These are phyloP conservation scores for Bertia moriformis DNA, from an alignment of 2,329 filamentous ascomycete species.

Conservation along the genomic window DNA sequence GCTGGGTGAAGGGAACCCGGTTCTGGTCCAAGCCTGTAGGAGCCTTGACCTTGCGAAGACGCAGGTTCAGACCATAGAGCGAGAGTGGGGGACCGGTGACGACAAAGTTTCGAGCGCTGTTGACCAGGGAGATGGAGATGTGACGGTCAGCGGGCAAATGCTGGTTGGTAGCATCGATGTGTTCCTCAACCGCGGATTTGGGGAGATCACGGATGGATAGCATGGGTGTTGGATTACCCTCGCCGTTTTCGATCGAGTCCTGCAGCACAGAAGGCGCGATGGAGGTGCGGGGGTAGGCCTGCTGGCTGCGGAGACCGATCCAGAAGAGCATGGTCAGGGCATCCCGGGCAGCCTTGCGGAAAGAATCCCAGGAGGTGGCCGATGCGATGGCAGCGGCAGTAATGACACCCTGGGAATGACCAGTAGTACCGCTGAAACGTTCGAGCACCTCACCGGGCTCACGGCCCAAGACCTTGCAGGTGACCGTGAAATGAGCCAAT, in stretches of 20 bases:
- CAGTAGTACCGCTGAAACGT: constrained; percentile 11
- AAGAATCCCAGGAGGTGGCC: constrained; percentile 16
- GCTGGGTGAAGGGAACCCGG: constrained; percentile 14
- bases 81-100: constrained; percentile 13
- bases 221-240: constrained; percentile 14
- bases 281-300: constrained; percentile 6
- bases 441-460: constrained; percentile 14
- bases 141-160: constrained; percentile 9
- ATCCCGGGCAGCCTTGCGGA: constrained; percentile 10
- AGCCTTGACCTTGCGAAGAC: constrained; percentile 11
- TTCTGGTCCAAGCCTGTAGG: constrained; percentile 9
- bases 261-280: constrained; percentile 3
- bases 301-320: constrained; percentile 14
- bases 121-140: constrained; percentile 12
- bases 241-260: constrained; percentile 6
- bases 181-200: constrained; percentile 6
- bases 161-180: constrained; percentile 10
- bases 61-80: constrained; percentile 11
- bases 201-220: constrained; percentile 12
- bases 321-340: constrained; percentile 17
- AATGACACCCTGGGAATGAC: constrained; percentile 22
- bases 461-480: constrained; percentile 11
- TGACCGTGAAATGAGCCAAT: constrained; percentile 14
- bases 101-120: constrained; percentile 13
- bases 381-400: constrained; percentile 16